A percentile compares a stretch with the other conserved stretches of the same genome.
Conservation (phyloP, 805 yeast species). For the Schwanniomyces polymorphus region DNA sequence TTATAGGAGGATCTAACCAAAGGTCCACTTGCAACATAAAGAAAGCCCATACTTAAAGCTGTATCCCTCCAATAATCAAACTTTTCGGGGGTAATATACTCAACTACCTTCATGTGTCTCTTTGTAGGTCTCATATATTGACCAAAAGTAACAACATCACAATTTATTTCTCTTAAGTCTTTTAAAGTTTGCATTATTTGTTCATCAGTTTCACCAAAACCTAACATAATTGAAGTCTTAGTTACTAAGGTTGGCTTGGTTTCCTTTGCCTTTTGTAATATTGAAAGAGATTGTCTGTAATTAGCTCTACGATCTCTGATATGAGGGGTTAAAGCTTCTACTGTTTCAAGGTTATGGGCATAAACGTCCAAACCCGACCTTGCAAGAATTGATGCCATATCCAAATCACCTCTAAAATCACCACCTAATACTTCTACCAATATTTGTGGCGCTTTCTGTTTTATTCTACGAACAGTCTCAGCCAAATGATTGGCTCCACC, state of each 20-base stretch:
- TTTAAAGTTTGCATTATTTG: slow-evolving; percentile 74
- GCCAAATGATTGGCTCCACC: slow-evolving; percentile 94
- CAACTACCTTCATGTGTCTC: slow-evolving; percentile 97
- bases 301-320: slow-evolving; percentile 97
- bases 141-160: slow-evolving; percentile 97
- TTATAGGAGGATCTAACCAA: slow-evolving; percentile 94
- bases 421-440: slow-evolving; percentile 93
- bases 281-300: slow-evolving; percentile 81
- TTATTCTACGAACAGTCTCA: slow-evolving; percentile 81
- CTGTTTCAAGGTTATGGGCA: slow-evolving; percentile 97
- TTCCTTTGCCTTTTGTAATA: slow-evolving; percentile 77
- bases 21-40: slow-evolving; percentile 97
- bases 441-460: slow-evolving; percentile 84
- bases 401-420: slow-evolving; percentile 89
- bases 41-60: slow-evolving; percentile 87
- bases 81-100: slow-evolving; percentile 89
- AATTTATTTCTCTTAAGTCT: slow-evolving; percentile 71
- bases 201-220: slow-evolving; percentile 94
- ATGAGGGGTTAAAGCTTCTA: slow-evolving; percentile 90
- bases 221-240: slow-evolving; percentile 94
- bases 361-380: slow-evolving; percentile 88
- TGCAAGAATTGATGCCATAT: slow-evolving; percentile 79
- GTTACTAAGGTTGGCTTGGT: slow-evolving; percentile 76
- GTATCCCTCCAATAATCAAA: slow-evolving; percentile 89
- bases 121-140: slow-evolving; percentile 99